phyloP scores from a whole-genome alignment of 2,329 filamentous ascomycete species.

The Coniochaeta sp. region DNA sequence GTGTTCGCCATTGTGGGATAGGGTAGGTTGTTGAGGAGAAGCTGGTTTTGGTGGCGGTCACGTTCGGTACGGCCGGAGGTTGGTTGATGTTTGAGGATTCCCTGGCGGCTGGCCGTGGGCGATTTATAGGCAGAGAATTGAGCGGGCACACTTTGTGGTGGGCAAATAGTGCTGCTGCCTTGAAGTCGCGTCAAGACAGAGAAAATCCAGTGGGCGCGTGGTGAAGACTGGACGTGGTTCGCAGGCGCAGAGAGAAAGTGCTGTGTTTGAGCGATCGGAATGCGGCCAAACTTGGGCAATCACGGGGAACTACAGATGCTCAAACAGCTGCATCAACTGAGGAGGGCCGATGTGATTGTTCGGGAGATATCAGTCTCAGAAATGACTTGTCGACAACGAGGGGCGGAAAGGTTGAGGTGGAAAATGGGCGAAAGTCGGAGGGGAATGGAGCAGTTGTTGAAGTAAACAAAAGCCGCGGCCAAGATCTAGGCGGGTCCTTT shows the following conservation, averaged over 20 bases:
- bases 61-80: not conserved
- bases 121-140: not conserved
- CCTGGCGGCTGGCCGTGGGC: not conserved
- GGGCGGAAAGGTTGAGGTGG: not conserved
- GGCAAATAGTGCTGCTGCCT: not conserved
- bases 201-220: not conserved
- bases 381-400: not conserved
- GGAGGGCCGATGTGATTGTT: not conserved
- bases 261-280: not conserved
- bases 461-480: slow-evolving; percentile 2
- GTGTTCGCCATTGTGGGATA: slow-evolving; percentile 14
- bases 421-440: slow-evolving; percentile 1
- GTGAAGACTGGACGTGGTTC: not conserved
- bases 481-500: not conserved
- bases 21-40: not conserved
- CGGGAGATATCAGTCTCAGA: not conserved
- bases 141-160: not conserved
- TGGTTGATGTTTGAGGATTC: not conserved
- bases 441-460: slow-evolving; percentile 1
- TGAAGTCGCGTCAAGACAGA: not conserved
- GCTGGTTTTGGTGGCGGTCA: not conserved
- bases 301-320: not conserved
- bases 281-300: not conserved
- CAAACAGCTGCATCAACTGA: not conserved
- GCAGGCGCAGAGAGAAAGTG: not conserved